Conservation (phyloP, 192 early-diverging fungal species). For the Gamsiella multidivaricata region DNA sequence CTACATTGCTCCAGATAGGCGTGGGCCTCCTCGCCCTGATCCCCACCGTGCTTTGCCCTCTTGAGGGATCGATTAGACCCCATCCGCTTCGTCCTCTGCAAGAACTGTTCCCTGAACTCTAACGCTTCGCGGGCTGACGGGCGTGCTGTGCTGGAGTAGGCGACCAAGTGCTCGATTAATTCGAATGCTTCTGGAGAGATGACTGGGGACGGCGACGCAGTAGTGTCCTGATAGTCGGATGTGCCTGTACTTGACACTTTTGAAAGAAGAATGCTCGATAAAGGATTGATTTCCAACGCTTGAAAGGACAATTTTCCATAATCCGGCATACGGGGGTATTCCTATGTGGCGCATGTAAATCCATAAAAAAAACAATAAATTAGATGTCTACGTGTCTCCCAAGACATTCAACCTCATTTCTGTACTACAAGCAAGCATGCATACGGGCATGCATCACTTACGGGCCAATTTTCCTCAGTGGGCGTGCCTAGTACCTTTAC, state of each 20-base stretch:
- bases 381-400: too few relatives aligned
- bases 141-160: constrained; percentile 24
- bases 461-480: constrained; percentile 54
- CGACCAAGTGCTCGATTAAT: constrained; percentile 32
- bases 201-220: constrained; percentile 7
- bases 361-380: neutral
- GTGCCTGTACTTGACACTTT: neutral
- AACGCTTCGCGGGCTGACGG: constrained; percentile 20
- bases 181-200: constrained; percentile 17
- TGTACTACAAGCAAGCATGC: too few relatives aligned
- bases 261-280: constrained; percentile 18
- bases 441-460: too few relatives aligned
- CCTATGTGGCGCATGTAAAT: constrained; percentile 8
- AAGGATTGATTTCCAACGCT: constrained; percentile 17
- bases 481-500: constrained; percentile 58
- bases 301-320: constrained; percentile 44
- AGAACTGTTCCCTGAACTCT: constrained; percentile 10
- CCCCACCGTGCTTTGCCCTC: too few relatives aligned
- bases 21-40: too few relatives aligned
- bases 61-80: too few relatives aligned
- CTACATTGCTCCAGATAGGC: too few relatives aligned
- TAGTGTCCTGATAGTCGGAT: neutral
- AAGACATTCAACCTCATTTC: neutral
- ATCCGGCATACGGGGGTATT: constrained; percentile 39
- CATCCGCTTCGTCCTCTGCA: neutral